Evolutionary conservation across 345 rosid species (phyloP).

Genomic region (Raphanus sativus): DNA sequence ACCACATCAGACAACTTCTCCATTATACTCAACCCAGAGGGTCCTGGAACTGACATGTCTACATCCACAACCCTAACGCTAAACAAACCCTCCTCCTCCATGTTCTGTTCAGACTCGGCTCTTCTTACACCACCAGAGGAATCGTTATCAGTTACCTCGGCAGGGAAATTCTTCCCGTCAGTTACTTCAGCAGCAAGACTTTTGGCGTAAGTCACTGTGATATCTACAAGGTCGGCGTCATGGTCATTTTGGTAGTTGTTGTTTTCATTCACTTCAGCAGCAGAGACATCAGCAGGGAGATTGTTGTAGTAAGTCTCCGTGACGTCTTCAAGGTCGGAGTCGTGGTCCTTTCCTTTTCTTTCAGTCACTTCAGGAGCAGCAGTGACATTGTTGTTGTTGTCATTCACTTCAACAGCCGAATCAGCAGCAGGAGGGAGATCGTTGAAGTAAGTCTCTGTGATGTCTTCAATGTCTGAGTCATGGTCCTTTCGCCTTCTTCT

Average conservation of each 20-base stretch:
- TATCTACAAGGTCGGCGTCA: background rate
- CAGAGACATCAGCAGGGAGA: background rate
- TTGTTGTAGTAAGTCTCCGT: background rate
- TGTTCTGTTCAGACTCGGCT: background rate
- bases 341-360: background rate
- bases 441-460: background rate
- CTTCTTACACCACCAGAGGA: background rate
- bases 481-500: background rate
- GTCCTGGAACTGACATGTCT: background rate
- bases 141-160: background rate
- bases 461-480: background rate
- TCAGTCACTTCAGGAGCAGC: too few relatives aligned
- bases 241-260: background rate
- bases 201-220: background rate
- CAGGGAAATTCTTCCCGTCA: background rate
- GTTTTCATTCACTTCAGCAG: background rate
- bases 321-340: background rate
- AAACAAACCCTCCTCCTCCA: background rate
- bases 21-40: background rate
- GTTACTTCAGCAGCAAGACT: background rate
- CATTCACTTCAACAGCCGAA: background rate
- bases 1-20: background rate
- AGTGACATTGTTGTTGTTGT: too few relatives aligned
- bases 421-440: background rate
- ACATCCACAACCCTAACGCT: background rate